Evolutionary conservation across 192 early-diverging fungal species (phyloP), one percentile per base, ranked within the genome.

Genomic region (Geosiphon pyriformis): DNA sequence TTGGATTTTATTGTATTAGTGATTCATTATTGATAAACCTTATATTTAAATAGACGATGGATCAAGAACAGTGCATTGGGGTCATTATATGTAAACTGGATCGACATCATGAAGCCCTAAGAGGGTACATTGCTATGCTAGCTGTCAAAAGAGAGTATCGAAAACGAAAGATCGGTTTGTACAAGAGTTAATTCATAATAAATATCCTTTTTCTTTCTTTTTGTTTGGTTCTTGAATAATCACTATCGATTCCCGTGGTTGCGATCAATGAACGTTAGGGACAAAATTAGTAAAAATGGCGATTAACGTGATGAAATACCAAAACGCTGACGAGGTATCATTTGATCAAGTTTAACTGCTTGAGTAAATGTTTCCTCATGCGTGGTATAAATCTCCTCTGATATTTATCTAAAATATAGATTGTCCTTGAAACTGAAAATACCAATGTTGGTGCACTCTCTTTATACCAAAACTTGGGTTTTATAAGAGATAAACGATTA

Each of bases 41-140:
- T 59, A 11, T 59, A 27, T 62, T 31, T 10, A 29, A 37, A 52
- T 18, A 62, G 68, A 52, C 59, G 0, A 37, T 67, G 70, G 51
- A 66, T 27, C 25, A 37, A 25, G 71, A 77, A 10, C 67, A 77
- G 59, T 87, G 87, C 59, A 82, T 93, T 8, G 96, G 96, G 3
- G 91, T 92, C 22, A 86, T 98, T 33, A 87, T 98, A 8, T 93
- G 91, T 70, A 91, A 90, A 74, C 70, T 95, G n/a, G 92, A 96
- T 54, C 59, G 47, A 34, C 92, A 94, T 72, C 71, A 80, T 42
- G 80, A 80, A 26, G 68, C 65, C 29, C 71, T 80, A 34, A 78
- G 95, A n/a, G 96, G 96, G 0, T 99, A 99, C 73, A 97, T 99
- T 59, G 96, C 87, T 47, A 99, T 99, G 96, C 80, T 99, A 25